Evolutionary conservation across 371 early-diverging fungal genomes (phyloP), one percentile per base, ranked within the genome.

Genomic region (Fennellomyces sp.): DNA sequence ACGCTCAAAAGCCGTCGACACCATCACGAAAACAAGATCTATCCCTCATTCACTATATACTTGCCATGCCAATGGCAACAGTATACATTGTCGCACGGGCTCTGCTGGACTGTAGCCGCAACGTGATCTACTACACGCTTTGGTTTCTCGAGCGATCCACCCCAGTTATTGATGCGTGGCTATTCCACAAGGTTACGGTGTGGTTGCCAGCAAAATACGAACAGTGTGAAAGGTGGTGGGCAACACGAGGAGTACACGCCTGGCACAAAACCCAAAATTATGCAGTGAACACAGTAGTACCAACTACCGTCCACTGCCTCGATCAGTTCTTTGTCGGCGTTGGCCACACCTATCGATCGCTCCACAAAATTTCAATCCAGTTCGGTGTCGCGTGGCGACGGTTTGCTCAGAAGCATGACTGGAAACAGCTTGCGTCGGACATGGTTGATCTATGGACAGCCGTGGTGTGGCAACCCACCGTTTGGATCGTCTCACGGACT

Each of bases 111-210:
- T 31, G 35, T 17, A 36, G 36, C 25, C 55, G 55, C 2, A 15
- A 27, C 38, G 26, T n/a, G 1, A 17, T 54, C 12, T 54, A 25
- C 28, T 54, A 27, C 27, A 39, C 55, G 3, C 26, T 78, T 0
- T 74, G 72, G 72, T 50, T 21, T 2, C 27, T 60, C 35, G 78
- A 78, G 25, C 41, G 52, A 55, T 29, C 61, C 0, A 55, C 67
- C 4, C 78, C 78, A 0, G 29, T 59, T 17, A 28, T 78, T 0
- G 78, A 78, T 52, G 70, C 71, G 17, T 78, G 75, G 75, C 52
- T 78, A 2, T 78, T 68, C 52, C 65, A 74, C 8, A 68, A 50
- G 5, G 64, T 66, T 8, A 78, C 75, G 0, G 61, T 66, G 0
- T 58, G 63, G 28, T 3, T 78, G 15, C 78, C 78, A 2, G 21